Percentiles rank a stretch among this genome's conserved stretches.
Conservation (phyloP, 2,329 filamentous ascomycete genomes). For the Byssothecium circinans region DNA sequence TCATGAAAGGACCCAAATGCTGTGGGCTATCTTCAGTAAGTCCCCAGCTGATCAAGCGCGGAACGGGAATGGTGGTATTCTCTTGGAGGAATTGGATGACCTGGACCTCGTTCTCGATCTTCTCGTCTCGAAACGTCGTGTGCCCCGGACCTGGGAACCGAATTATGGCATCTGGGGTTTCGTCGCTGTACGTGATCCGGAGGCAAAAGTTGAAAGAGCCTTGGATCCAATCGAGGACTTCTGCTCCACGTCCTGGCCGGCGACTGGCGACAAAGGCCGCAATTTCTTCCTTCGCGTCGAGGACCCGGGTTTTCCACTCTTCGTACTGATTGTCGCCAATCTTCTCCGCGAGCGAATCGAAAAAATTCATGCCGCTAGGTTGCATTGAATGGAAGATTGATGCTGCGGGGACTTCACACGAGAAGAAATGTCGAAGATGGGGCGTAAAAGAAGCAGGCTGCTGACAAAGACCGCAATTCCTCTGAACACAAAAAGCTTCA, state of each 20-base stretch:
- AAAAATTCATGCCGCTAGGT: slow-evolving; percentile 11
- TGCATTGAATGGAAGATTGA: neutral
- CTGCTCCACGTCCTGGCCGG: slow-evolving; percentile 10
- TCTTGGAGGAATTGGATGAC: slow-evolving; percentile 18
- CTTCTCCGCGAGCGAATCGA: slow-evolving; percentile 11
- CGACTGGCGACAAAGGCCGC: slow-evolving; percentile 13
- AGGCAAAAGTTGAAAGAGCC: slow-evolving; percentile 10
- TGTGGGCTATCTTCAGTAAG: slow-evolving; percentile 14
- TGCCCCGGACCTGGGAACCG: slow-evolving; percentile 17
- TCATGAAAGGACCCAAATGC: slow-evolving; percentile 21
- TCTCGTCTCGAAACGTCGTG: slow-evolving; percentile 18
- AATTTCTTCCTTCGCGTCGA: slow-evolving; percentile 14
- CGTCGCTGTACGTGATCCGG: slow-evolving; percentile 8
- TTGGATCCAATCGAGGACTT: slow-evolving; percentile 14
- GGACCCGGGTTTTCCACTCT: slow-evolving; percentile 10
- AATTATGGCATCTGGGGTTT: slow-evolving; percentile 11
- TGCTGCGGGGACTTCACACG: no score
- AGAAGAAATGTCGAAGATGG: no score
- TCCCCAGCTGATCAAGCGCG: slow-evolving; percentile 17
- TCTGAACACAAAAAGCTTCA: neutral
- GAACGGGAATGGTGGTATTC: slow-evolving; percentile 18
- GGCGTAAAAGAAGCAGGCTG: no score
- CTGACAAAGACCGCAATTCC: no score
- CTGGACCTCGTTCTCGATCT: slow-evolving; percentile 19
- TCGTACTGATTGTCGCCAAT: slow-evolving; percentile 14